phyloP scores from a whole-genome alignment of 1,284 basidiomycete genomes.

The Leccinum solheimii region DNA sequence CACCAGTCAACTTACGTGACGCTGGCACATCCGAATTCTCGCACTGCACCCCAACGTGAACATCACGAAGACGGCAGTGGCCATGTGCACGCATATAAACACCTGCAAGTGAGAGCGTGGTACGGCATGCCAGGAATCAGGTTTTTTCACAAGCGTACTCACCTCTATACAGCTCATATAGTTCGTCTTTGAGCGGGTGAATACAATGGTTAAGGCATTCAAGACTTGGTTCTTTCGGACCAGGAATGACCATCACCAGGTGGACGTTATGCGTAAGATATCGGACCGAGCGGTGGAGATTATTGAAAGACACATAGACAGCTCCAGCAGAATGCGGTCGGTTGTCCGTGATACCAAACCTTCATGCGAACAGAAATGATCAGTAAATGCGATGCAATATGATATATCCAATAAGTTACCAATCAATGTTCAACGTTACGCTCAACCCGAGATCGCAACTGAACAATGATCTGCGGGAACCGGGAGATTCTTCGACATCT shows the following conservation, averaged over 20 bases:
- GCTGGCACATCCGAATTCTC: background rate
- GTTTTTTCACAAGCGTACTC: background rate
- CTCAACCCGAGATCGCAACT: background rate
- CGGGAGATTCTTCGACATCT: background rate
- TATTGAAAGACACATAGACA: background rate
- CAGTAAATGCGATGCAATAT: background rate
- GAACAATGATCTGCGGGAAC: background rate
- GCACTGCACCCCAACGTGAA: background rate
- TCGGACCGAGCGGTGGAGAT: background rate
- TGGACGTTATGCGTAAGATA: background rate
- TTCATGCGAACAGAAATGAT: background rate
- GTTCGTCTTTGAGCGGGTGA: background rate
- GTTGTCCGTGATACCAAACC: background rate
- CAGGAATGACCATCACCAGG: background rate
- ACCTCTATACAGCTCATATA: background rate
- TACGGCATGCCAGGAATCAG: background rate
- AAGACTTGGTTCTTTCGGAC: background rate
- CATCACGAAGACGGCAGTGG: background rate
- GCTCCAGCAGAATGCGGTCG: background rate
- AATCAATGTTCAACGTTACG: background rate
- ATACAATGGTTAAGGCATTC: background rate
- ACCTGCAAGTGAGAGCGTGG: background rate
- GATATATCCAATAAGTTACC: background rate
- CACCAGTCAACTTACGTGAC: background rate
- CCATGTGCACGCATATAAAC: background rate